phyloP scores from a whole-genome alignment of 345 rosid genomes.

The Erucastrum elatum region DNA sequence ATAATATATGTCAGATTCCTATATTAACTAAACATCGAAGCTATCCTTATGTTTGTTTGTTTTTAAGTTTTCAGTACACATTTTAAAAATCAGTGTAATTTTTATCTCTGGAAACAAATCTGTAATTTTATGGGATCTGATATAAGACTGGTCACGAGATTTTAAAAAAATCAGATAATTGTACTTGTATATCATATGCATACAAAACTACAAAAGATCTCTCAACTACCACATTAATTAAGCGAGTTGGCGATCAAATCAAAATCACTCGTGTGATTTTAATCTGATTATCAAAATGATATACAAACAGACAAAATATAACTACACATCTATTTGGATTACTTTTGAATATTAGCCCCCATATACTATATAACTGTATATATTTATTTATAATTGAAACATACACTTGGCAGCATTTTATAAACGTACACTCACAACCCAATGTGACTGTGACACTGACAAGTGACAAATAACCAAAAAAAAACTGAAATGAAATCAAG shows the following conservation, averaged over 20 bases:
- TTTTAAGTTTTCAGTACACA: no score
- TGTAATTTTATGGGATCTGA: background rate
- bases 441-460: conserved; percentile 14
- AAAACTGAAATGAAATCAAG: background rate
- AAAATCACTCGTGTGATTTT: background rate
- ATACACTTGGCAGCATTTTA: conserved; percentile 13
- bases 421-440: conserved; percentile 2
- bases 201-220: background rate
- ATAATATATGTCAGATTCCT: background rate
- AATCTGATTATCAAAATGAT: background rate
- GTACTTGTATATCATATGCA: conserved; percentile 11
- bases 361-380: no score
- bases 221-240: conserved; percentile 4
- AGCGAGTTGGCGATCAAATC: background rate
- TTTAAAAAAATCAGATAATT: background rate
- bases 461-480: background rate
- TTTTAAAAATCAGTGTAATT: no score
- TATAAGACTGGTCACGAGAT: conserved; percentile 19
- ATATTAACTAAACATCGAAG: background rate
- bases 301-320: conserved; percentile 15
- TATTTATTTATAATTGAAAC: background rate
- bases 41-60: no score
- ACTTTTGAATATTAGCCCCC: background rate
- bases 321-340: background rate
- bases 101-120: no score